Percentiles rank a stretch among this genome's conserved stretches.
Evolutionary conservation across 1,284 basidiomycete genomes (phyloP).

Genomic region (Cutaneotrichosporon mucoides): DNA sequence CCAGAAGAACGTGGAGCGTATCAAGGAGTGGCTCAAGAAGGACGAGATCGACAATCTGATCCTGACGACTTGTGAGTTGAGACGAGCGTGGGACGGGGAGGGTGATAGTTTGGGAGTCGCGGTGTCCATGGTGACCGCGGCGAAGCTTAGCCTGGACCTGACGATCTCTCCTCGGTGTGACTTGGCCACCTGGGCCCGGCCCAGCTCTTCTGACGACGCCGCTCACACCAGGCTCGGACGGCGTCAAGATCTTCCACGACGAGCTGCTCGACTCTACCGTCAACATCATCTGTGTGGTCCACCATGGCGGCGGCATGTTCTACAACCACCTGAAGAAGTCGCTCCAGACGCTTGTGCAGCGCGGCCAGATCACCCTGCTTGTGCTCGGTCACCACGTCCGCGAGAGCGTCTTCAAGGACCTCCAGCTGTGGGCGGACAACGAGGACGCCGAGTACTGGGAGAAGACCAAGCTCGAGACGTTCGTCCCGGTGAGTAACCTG

Average conservation of each 20-base stretch:
- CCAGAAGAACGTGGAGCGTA: not conserved
- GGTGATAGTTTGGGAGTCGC: no score
- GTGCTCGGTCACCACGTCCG: conserved; percentile 6
- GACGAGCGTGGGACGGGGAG: no score
- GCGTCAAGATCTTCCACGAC: not conserved
- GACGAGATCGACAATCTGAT: conserved; percentile 6
- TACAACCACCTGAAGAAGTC: not conserved
- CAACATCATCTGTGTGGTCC: conserved; percentile 11
- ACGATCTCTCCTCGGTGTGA: no score
- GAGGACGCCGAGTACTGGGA: not conserved
- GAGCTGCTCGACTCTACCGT: not conserved
- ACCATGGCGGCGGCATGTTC: conserved; percentile 3
- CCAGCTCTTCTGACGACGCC: no score
- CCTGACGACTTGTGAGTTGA: conserved; percentile 9
- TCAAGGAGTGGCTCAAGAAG: not conserved
- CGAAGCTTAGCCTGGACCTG: no score
- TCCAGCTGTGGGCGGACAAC: conserved; percentile 6
- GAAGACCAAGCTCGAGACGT: not conserved
- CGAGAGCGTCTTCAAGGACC: not conserved
- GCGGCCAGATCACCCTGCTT: not conserved
- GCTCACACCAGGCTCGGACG: conserved; percentile 9
- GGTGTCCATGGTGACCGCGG: no score
- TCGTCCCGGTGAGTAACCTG: conserved; percentile 2
- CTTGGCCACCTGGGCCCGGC: no score
- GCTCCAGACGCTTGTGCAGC: not conserved